These are phyloP conservation scores for Phytophthora cactorum DNA, from an alignment of 352 stramenopile species.

Conservation along the genomic window DNA sequence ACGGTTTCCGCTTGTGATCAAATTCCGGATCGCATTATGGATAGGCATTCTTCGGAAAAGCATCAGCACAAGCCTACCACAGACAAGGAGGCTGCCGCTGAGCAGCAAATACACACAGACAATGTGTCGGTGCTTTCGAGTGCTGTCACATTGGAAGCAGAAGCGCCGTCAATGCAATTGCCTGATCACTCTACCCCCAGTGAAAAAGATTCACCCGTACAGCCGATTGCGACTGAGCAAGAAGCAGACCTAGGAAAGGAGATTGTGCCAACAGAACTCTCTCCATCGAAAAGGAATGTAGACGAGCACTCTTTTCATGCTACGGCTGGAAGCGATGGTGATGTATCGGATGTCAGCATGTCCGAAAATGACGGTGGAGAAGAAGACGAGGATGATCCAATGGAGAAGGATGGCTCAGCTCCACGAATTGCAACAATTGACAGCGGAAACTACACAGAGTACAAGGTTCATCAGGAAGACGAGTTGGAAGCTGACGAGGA, in stretches of 20 bases:
- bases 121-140: background rate
- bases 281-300: background rate
- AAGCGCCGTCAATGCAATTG: background rate
- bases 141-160: background rate
- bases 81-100: background rate
- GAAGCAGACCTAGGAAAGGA: background rate
- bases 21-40: background rate
- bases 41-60: background rate
- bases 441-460: constrained; percentile 53
- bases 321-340: constrained; percentile 17
- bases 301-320: constrained; percentile 7
- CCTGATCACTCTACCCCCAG: background rate
- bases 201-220: background rate
- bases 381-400: constrained; percentile 18
- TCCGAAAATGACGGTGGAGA: constrained; percentile 21
- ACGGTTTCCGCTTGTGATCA: background rate
- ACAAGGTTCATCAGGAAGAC: constrained; percentile 38
- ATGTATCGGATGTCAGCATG: constrained; percentile 28
- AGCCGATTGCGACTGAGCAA: background rate
- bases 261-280: background rate
- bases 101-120: background rate
- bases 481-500: constrained; percentile 29
- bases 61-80: constrained; percentile 2
- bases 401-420: constrained; percentile 15
- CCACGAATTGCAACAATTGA: constrained; percentile 54